These are phyloP conservation scores for Eustoma russellianum DNA, from an alignment of 257 asterid species.

Conservation along the genomic window DNA sequence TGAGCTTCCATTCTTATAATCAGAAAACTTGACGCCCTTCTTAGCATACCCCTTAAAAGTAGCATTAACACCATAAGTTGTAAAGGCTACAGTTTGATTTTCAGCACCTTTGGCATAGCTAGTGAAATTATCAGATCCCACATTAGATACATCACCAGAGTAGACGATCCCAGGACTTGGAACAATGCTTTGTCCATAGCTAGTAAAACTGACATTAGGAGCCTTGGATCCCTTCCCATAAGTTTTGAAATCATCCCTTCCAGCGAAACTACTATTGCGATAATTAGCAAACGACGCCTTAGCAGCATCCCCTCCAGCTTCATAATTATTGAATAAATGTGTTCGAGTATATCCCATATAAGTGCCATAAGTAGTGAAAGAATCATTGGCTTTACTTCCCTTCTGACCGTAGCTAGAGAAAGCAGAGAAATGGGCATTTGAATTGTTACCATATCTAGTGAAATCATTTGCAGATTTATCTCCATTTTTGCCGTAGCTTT, in stretches of 20 bases:
- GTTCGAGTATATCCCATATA: no score
- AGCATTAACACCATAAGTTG: conserved; percentile 47
- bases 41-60: conserved; percentile 59
- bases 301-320: conserved; percentile 43
- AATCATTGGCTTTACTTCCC: conserved; percentile 39
- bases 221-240: conserved; percentile 51
- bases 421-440: conserved; percentile 54
- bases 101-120: conserved; percentile 42
- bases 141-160: no score
- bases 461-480: conserved; percentile 53
- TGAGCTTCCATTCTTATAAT: conserved; percentile 34
- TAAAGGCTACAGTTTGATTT: conserved; percentile 27
- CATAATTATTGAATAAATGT: conserved; percentile 50
- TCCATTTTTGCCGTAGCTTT: conserved; percentile 65
- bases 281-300: conserved; percentile 45
- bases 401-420: conserved; percentile 58
- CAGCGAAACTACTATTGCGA: conserved; percentile 63
- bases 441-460: conserved; percentile 42
- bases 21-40: conserved; percentile 32
- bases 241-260: conserved; percentile 57
- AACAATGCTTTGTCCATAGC: conserved; percentile 60
- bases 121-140: conserved; percentile 36
- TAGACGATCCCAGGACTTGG: conserved; percentile 57
- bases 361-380: conserved; percentile 51
- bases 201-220: conserved; percentile 29